Percentiles rank a stretch among this genome's conserved stretches.
Conservation (phyloP, 148 eudicot species). For the Rhododendron molle region DNA sequence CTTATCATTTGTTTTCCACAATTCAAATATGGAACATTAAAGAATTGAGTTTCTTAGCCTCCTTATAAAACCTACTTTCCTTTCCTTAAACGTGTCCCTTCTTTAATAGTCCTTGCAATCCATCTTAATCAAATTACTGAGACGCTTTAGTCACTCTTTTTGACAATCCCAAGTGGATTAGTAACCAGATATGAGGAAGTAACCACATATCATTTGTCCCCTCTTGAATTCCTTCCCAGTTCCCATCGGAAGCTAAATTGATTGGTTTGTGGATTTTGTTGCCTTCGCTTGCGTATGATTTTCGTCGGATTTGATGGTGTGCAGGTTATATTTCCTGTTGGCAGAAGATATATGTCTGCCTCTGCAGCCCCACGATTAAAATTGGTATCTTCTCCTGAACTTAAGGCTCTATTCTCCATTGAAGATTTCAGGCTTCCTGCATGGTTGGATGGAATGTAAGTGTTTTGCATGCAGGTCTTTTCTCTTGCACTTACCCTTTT, state of each 20-base stretch:
- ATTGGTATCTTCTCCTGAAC: constrained; percentile 71
- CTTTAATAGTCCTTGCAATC: not conserved
- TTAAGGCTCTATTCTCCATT: constrained; percentile 71
- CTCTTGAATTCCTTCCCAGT: not conserved
- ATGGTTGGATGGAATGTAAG: constrained; percentile 92
- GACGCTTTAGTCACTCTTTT: not conserved
- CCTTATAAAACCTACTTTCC: not conserved
- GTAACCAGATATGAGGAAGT: not conserved
- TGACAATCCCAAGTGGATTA: not conserved
- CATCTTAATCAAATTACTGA: not conserved
- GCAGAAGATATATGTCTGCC: constrained; percentile 57
- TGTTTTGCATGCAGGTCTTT: not conserved
- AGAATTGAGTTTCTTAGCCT: not conserved
- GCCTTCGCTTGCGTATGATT: not conserved
- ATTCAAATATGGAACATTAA: not conserved
- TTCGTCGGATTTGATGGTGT: constrained; percentile 3
- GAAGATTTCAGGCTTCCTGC: constrained; percentile 88
- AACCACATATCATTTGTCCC: not conserved
- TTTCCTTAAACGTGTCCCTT: not conserved
- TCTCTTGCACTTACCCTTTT: constrained; percentile 1
- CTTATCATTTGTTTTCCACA: not conserved
- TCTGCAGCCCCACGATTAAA: constrained; percentile 75
- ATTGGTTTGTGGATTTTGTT: not conserved
- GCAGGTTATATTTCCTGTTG: constrained; percentile 79
- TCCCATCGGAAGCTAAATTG: not conserved